phyloP scores from a whole-genome alignment of 257 asterid species.

The Fraxinus quadrangulata region DNA sequence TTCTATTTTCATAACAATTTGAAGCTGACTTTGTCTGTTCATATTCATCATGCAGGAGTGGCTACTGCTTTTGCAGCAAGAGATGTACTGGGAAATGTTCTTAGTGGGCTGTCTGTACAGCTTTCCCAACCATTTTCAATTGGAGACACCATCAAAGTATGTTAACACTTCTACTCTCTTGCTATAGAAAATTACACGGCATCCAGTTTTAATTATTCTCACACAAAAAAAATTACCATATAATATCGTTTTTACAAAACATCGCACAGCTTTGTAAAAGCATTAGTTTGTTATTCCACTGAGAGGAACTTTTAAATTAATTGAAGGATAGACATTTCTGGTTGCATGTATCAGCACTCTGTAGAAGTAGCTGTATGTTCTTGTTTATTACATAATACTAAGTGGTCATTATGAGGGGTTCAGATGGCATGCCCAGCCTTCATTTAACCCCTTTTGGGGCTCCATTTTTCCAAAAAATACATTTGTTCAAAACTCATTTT shows the following conservation, averaged over 20 bases:
- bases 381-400: background rate
- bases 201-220: background rate
- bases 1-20: background rate
- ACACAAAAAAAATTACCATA: background rate
- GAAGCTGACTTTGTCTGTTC: constrained; percentile 24
- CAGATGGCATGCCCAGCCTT: background rate
- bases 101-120: constrained; percentile 84
- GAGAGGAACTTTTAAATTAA: background rate
- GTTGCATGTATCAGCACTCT: background rate
- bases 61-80: constrained; percentile 98
- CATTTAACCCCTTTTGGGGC: background rate
- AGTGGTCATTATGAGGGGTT: background rate
- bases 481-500: background rate
- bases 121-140: constrained; percentile 74
- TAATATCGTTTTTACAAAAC: background rate
- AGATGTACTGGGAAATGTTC: constrained; percentile 87
- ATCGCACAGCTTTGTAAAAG: background rate
- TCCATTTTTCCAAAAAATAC: too few species aligned
- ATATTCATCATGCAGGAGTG: constrained; percentile 62
- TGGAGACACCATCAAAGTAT: constrained; percentile 90
- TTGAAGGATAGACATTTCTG: background rate
- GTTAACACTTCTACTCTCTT: constrained; percentile 14
- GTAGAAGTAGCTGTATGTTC: background rate
- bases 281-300: background rate
- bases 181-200: background rate